Conservation (phyloP, 306 rosid species). For the Albizia julibrissin region DNA sequence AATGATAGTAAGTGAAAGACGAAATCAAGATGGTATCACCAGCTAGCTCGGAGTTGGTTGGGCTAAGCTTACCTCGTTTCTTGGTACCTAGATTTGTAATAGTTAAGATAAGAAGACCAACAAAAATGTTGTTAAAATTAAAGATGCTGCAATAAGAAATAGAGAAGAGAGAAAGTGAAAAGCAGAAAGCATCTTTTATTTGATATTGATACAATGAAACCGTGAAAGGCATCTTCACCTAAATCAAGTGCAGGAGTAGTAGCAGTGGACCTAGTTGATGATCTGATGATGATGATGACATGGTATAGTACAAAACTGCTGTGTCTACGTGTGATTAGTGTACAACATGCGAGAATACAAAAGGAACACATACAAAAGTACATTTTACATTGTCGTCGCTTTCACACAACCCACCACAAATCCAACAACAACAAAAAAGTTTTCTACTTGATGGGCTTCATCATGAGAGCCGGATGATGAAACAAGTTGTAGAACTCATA, state of each 20-base stretch:
- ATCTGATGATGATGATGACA: neutral
- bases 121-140: neutral
- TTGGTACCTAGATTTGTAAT: neutral
- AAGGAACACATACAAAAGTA: constrained; percentile 15
- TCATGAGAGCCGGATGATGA: constrained; percentile 52
- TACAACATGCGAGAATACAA: constrained; percentile 39
- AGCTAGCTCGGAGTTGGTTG: neutral
- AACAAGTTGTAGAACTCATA: constrained; percentile 56
- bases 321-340: constrained; percentile 33
- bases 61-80: neutral
- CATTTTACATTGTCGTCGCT: constrained; percentile 35
- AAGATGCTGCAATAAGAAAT: neutral
- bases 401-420: neutral
- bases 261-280: constrained; percentile 33
- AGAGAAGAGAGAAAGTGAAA: neutral
- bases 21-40: neutral
- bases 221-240: constrained; percentile 25
- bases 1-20: too few species aligned
- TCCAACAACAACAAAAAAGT: neutral
- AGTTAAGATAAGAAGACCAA: neutral
- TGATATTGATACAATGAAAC: constrained; percentile 24
- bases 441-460: constrained; percentile 52
- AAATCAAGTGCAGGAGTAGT: neutral
- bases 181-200: neutral
- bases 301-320: constrained; percentile 41